phyloP scores from a whole-genome alignment of 805 yeast genomes.

The Cyberlindnera suaveolens region DNA sequence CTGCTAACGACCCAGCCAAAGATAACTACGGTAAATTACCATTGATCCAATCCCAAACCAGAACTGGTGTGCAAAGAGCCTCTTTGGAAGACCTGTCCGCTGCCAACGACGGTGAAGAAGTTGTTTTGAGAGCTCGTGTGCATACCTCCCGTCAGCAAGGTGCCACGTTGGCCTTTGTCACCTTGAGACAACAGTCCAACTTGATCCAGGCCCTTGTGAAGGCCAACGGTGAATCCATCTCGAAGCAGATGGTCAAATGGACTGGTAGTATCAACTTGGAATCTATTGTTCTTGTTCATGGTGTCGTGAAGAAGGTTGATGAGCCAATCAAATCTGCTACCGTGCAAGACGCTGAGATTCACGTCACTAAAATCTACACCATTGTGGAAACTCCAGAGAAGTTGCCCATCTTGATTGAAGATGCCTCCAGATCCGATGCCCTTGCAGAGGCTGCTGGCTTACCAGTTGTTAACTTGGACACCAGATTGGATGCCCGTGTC shows the following conservation, averaged over 20 bases:
- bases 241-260: constrained; percentile 98
- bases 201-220: constrained; percentile 81
- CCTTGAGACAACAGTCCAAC: constrained; percentile 85
- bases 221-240: constrained; percentile 65
- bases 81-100: constrained; percentile 51
- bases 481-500: constrained; percentile 91
- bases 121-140: constrained; percentile 87
- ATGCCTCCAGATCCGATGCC: constrained; percentile 90
- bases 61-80: constrained; percentile 61
- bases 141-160: constrained; percentile 94
- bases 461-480: constrained; percentile 93
- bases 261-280: constrained; percentile 80
- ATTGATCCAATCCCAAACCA: constrained; percentile 62
- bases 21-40: constrained; percentile 88
- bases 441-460: constrained; percentile 88
- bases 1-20: constrained; percentile 80
- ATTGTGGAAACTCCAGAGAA: constrained; percentile 87
- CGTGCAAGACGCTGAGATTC: constrained; percentile 83
- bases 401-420: constrained; percentile 92
- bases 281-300: constrained; percentile 87
- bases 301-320: constrained; percentile 74
- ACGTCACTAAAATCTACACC: constrained; percentile 63
- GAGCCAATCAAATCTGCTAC: constrained; percentile 89
- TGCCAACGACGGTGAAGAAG: constrained; percentile 64
- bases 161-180: constrained; percentile 85